These are phyloP conservation scores for Ogataea pilisensis DNA, from an alignment of 805 yeast species.

Conservation along the genomic window DNA sequence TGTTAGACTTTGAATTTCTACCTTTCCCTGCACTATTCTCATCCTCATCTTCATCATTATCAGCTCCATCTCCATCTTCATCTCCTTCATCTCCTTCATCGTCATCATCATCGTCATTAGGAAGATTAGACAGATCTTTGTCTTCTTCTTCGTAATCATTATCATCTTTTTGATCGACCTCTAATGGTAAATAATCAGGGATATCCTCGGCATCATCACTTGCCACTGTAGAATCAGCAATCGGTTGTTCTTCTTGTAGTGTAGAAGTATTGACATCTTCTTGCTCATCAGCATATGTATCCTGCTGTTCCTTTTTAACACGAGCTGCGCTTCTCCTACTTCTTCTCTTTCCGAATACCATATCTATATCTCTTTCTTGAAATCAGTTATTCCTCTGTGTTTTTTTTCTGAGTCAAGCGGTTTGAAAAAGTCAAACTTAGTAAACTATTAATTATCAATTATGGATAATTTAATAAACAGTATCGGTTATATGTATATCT, in stretches of 20 bases:
- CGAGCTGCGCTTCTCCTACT: background rate
- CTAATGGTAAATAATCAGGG: constrained; percentile 1
- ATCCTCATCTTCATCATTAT: constrained; percentile 12
- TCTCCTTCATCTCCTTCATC: constrained; percentile 21
- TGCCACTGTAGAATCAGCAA: constrained; percentile 1
- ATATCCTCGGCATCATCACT: constrained; percentile 12
- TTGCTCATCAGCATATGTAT: background rate
- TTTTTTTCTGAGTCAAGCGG: too few species aligned
- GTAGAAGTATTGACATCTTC: constrained; percentile 3
- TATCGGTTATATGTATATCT: too few species aligned
- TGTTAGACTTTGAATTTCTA: too few species aligned
- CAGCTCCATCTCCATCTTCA: constrained; percentile 22
- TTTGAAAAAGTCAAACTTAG: too few species aligned
- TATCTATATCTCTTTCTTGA: background rate
- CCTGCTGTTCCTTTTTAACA: background rate
- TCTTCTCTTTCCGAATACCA: constrained; percentile 1
- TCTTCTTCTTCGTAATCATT: constrained; percentile 24
- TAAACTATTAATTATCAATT: too few species aligned
- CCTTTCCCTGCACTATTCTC: too few species aligned
- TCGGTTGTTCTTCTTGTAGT: constrained; percentile 14
- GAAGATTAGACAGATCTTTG: constrained; percentile 6
- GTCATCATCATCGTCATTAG: constrained; percentile 12
- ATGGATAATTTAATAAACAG: too few species aligned
- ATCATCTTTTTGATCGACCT: constrained; percentile 8
- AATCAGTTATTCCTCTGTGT: background rate